Evolutionary conservation across 805 yeast genomes (phyloP), one percentile per base, ranked within the genome.

Genomic region (Hagleromyces aurorensis): DNA sequence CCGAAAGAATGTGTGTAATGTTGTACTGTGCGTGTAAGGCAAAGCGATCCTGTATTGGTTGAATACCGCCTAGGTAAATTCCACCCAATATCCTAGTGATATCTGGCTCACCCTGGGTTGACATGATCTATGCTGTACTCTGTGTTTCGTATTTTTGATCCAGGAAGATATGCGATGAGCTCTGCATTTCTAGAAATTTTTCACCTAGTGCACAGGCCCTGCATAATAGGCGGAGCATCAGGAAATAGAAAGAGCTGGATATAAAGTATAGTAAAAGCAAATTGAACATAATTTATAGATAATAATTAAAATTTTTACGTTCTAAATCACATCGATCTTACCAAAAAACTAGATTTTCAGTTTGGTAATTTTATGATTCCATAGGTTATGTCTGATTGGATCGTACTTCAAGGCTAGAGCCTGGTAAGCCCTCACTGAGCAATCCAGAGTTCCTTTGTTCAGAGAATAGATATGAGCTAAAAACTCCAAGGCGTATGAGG

Each of bases 1-100:
- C 69, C 0, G 94, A 78, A 13, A 89, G 52, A 7, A 91, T 71
- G 48, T 80, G 84, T 0, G 84, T 69, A 23, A 91, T 76, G 7
- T 71, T 69, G 41, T 67, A 58, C 13, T 70, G 63, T 13, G 62
- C 61, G 17, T 55, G 57, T 23, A 83, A 55, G 23, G 79, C 74
- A 9, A 64, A 55, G 23, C 60, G 67, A 3, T 72, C 66, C 10
- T 68, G 59, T 13, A 86, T 58, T 0, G 94, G 81, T 29, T 70
- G 72, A 13, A 78, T 61, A 1, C 91, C 73, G 4, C 95, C 86
- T 10, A 89, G 55, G 56, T 75, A 82, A 2, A 89, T 67, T 6
- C 78, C 77, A 15, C 93, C 94, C n/a, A 83, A 55, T n/a, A 86
- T 68, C 46, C 93, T 64, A 32, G 71, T 48, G 7, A 48, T 23